Evolutionary conservation across 345 rosid genomes (phyloP).

Genomic region (Heritiera fomes): DNA sequence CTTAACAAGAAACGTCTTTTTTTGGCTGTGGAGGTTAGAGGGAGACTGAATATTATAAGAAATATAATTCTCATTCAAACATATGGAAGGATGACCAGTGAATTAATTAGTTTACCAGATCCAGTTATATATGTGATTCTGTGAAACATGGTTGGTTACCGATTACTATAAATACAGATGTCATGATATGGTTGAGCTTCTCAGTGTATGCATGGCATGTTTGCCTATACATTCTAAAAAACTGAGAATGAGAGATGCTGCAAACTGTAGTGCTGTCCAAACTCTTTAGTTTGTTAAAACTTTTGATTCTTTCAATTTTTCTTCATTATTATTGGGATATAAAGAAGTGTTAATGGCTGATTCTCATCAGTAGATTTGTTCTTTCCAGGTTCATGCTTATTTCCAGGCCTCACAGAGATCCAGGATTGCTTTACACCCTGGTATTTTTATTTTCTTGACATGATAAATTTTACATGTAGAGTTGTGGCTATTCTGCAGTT

Average conservation of each 20-base stretch:
- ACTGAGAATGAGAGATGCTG: not conserved
- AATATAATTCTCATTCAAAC: not conserved
- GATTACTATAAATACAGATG: not conserved
- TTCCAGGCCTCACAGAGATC: constrained; percentile 71
- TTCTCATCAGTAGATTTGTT: constrained; percentile 24
- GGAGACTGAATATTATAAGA: not conserved
- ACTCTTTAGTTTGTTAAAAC: not conserved
- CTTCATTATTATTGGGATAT: not conserved
- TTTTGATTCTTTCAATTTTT: not conserved
- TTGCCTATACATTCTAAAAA: not conserved
- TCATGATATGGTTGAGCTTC: not conserved
- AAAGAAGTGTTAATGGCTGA: not conserved
- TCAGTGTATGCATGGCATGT: not conserved
- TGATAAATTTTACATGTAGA: not conserved
- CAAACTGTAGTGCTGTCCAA: not conserved
- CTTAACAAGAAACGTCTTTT: not conserved
- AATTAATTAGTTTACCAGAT: not conserved
- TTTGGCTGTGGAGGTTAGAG: not conserved
- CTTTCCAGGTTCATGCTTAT: constrained; percentile 80
- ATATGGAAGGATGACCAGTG: not conserved
- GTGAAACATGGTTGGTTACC: not conserved
- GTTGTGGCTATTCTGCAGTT: not conserved
- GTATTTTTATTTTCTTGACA: constrained; percentile 40
- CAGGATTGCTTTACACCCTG: constrained; percentile 83
- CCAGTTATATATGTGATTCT: not conserved